A percentile compares a stretch with the other conserved stretches of the same genome.
Conservation (phyloP, 768 basidiomycete genomes). For the Leccinum fibrillosum region DNA sequence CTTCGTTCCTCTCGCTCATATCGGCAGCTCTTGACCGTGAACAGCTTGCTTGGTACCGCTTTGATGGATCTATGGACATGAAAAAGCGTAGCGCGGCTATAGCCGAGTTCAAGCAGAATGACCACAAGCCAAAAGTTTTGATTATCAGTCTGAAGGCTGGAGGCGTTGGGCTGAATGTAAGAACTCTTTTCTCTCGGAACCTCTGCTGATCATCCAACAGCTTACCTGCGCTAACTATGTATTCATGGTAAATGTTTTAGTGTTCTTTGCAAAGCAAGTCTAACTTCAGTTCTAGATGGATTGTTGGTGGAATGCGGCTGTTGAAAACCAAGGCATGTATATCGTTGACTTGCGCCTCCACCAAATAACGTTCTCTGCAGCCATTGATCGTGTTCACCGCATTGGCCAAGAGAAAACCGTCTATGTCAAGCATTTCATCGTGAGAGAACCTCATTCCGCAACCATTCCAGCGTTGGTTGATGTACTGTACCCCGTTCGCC, state of each 20-base stretch:
- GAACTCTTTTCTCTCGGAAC: constrained; percentile 18
- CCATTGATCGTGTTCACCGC: constrained; percentile 82
- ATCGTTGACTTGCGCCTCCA: background rate
- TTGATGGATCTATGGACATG: constrained; percentile 92
- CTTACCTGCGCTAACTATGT: constrained; percentile 81
- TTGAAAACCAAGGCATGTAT: constrained; percentile 69
- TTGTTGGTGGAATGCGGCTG: constrained; percentile 89
- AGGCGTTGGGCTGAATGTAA: constrained; percentile 85
- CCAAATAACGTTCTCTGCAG: constrained; percentile 34
- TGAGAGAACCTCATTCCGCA: constrained; percentile 31
- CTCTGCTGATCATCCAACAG: constrained; percentile 31
- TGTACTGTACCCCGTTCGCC: background rate
- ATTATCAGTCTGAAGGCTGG: constrained; percentile 86
- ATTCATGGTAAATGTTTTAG: constrained; percentile 61
- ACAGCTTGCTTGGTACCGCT: constrained; percentile 65
- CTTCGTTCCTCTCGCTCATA: constrained; percentile 82
- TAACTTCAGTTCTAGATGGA: constrained; percentile 60
- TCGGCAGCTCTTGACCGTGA: constrained; percentile 69
- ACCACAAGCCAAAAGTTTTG: constrained; percentile 69
- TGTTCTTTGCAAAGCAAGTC: background rate
- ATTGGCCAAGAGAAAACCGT: constrained; percentile 83
- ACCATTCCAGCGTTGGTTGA: background rate
- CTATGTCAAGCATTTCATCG: constrained; percentile 83
- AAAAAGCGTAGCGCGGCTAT: constrained; percentile 76
- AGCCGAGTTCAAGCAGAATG: constrained; percentile 68